These are phyloP conservation scores for Phoma sp. DNA, from an alignment of 2,329 filamentous ascomycete species.

Conservation along the genomic window DNA sequence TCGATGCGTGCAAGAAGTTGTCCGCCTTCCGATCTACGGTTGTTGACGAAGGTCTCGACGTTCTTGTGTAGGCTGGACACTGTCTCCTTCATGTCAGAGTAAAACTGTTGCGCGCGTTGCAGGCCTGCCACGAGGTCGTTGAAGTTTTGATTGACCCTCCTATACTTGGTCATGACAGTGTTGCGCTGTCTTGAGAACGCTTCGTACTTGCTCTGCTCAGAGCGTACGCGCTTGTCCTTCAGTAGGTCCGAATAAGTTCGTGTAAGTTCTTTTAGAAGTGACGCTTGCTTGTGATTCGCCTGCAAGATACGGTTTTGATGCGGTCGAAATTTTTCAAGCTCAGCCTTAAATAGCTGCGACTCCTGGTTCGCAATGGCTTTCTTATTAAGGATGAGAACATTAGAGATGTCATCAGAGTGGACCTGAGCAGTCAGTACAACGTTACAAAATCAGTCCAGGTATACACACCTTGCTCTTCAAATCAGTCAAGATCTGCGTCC, in stretches of 20 bases:
- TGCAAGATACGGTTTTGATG: conserved; percentile 91
- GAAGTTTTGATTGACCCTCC: conserved; percentile 90
- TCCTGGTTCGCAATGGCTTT: conserved; percentile 94
- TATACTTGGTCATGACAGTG: conserved; percentile 83
- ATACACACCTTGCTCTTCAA: conserved; percentile 88
- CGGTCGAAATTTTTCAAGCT: conserved; percentile 95
- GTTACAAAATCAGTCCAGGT: not conserved
- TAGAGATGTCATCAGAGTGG: conserved; percentile 95
- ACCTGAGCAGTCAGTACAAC: conserved; percentile 61
- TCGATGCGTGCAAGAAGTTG: conserved; percentile 90
- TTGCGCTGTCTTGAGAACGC: conserved; percentile 81
- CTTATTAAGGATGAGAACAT: conserved; percentile 96
- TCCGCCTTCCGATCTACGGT: conserved; percentile 86
- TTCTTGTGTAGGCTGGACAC: conserved; percentile 93
- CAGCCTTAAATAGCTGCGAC: conserved; percentile 87
- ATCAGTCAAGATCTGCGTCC: conserved; percentile 91
- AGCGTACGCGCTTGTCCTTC: conserved; percentile 90
- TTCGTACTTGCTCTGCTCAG: conserved; percentile 96
- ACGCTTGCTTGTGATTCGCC: conserved; percentile 92
- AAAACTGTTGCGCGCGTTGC: conserved; percentile 88
- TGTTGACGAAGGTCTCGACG: conserved; percentile 95
- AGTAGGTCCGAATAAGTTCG: conserved; percentile 83
- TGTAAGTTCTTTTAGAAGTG: conserved; percentile 93
- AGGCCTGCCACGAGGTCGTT: conserved; percentile 86
- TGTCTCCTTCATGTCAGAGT: conserved; percentile 93